Percentiles rank a stretch among this genome's conserved stretches.
These are phyloP conservation scores for Diddensiella caesifluorescens DNA, from an alignment of 805 yeast genomes.

Conservation along the genomic window DNA sequence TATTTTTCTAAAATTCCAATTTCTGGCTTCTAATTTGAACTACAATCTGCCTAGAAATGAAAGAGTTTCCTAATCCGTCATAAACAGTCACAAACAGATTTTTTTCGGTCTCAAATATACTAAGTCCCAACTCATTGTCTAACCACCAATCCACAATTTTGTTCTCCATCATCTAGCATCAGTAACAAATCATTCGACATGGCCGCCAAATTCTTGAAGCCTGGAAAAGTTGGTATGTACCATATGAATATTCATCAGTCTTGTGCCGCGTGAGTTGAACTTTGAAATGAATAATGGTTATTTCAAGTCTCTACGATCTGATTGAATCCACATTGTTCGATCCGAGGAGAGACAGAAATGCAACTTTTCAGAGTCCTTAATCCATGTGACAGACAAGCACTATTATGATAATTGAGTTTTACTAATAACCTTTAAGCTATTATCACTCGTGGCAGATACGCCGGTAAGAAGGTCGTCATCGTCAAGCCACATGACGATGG, in stretches of 20 bases:
- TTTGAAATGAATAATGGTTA: not conserved
- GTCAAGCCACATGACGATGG: slow-evolving; percentile 98
- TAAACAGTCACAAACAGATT: too few species aligned
- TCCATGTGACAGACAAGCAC: too few species aligned
- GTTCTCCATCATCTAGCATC: slow-evolving; percentile 4
- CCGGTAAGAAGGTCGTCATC: slow-evolving; percentile 99
- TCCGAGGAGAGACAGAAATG: too few species aligned
- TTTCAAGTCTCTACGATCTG: too few species aligned
- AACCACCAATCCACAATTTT: not conserved
- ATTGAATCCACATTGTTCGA: too few species aligned
- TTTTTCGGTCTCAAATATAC: not conserved
- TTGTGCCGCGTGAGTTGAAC: not conserved
- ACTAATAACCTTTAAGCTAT: slow-evolving; percentile 37
- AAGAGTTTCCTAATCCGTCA: too few species aligned
- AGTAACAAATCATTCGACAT: slow-evolving; percentile 35
- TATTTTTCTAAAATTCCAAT: too few species aligned
- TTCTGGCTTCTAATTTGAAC: too few species aligned
- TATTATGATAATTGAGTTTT: too few species aligned
- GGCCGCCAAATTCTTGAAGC: slow-evolving; percentile 95
- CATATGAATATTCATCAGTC: not conserved
- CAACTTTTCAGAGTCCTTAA: too few species aligned
- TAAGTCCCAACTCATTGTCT: slow-evolving; percentile 1
- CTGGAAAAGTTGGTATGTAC: slow-evolving; percentile 98
- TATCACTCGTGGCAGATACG: slow-evolving; percentile 99
- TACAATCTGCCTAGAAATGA: too few species aligned